These are phyloP conservation scores for Nephelium lappaceum DNA, from an alignment of 345 rosid genomes.

Conservation along the genomic window DNA sequence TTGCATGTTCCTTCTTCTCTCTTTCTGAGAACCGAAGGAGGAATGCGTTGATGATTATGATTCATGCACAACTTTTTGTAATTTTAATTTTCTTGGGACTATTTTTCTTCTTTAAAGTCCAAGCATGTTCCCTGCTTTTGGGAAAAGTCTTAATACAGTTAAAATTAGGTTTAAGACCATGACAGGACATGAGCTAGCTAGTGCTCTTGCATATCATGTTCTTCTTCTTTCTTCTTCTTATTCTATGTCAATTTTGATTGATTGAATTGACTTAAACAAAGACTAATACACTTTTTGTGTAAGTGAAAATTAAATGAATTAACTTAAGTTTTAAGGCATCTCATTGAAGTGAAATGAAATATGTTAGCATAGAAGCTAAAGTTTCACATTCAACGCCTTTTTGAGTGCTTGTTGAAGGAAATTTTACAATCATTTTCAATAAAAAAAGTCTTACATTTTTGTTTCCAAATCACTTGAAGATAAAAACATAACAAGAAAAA, in stretches of 20 bases:
- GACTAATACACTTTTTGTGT: neutral
- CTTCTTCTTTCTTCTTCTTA: neutral
- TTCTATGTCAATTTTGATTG: neutral
- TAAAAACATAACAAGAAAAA: too few species aligned
- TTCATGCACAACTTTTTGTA: neutral
- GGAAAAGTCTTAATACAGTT: neutral
- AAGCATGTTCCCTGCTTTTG: neutral
- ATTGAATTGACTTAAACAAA: neutral
- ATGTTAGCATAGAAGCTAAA: too few species aligned
- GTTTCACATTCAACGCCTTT: too few species aligned
- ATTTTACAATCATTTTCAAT: neutral
- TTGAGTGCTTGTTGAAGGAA: too few species aligned
- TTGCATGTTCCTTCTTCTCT: neutral
- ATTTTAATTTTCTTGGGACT: too few species aligned
- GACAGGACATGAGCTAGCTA: neutral
- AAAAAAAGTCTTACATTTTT: too few species aligned
- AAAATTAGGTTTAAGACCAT: conserved; percentile 7
- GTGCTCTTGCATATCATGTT: neutral
- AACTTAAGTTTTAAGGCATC: too few species aligned
- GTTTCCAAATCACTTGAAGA: too few species aligned
- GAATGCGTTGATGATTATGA: neutral
- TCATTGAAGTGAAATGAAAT: too few species aligned
- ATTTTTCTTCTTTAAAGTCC: neutral
- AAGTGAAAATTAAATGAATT: neutral
- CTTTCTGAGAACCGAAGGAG: neutral